Percentiles rank a stretch among this genome's conserved stretches.
Conservation (phyloP, 352 stramenopile genomes). For the Phytophthora sojae region DNA sequence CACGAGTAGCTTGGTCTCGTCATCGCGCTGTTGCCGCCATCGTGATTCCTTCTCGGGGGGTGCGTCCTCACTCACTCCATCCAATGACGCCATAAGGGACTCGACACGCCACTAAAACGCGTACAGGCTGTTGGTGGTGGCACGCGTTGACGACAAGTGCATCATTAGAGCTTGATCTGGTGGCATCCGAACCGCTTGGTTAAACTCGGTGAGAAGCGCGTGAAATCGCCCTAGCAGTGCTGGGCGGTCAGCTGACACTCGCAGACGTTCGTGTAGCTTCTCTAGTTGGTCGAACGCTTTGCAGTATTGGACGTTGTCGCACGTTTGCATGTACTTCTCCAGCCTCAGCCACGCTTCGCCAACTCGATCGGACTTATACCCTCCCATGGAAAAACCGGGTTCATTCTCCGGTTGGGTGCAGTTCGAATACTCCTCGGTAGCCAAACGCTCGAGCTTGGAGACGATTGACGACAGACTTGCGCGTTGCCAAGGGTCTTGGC, state of each 20-base stretch:
- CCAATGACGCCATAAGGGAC: not conserved
- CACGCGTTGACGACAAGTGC: not conserved
- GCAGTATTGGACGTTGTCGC: conserved; percentile 2
- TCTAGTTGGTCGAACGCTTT: not conserved
- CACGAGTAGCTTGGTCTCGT: not conserved
- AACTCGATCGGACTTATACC: not conserved
- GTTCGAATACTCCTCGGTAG: not conserved
- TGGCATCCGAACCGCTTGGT: not conserved
- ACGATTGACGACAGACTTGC: not conserved
- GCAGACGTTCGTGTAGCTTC: not conserved
- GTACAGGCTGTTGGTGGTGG: not conserved
- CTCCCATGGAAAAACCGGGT: not conserved
- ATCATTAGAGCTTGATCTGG: conserved; percentile 10
- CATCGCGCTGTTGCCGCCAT: conserved; percentile 3
- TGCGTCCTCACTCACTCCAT: not conserved
- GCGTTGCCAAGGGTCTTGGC: conserved; percentile 4
- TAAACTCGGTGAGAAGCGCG: conserved; percentile 5
- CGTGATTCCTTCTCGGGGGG: not conserved
- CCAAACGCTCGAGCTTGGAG: conserved; percentile 1
- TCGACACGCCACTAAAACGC: conserved; percentile 13
- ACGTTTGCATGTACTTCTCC: not conserved
- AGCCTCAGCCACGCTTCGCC: not conserved
- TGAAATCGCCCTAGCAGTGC: conserved; percentile 3
- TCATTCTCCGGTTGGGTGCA: not conserved
- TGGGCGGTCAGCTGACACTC: not conserved